phyloP scores from a whole-genome alignment of 495 filamentous ascomycete genomes.

The Tuber indicum region DNA sequence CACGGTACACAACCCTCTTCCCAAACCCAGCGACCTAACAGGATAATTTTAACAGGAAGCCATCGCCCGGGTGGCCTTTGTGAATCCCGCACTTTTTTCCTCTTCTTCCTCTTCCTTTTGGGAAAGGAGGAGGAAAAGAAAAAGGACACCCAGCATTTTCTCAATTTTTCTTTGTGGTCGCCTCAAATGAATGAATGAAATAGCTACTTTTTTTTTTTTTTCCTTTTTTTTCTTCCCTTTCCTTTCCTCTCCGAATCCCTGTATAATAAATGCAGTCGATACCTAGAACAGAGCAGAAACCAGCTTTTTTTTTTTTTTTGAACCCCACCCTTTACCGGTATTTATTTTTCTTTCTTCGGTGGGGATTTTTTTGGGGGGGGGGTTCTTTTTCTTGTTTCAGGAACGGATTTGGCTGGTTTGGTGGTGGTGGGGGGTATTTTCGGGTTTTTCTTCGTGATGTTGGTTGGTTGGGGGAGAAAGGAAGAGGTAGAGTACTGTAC shows the following conservation, averaged over 20 bases:
- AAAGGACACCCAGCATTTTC: background rate
- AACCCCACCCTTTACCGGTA: background rate
- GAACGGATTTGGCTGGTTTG: background rate
- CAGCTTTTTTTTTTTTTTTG: background rate
- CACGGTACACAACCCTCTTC: background rate
- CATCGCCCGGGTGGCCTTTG: background rate
- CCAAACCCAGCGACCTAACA: background rate
- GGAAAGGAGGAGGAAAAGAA: background rate
- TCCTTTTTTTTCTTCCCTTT: background rate
- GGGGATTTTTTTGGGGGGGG: background rate
- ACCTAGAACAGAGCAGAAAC: background rate
- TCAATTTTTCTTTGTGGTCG: background rate
- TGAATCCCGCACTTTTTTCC: background rate
- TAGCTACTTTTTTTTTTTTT: background rate
- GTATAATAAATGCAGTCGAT: background rate
- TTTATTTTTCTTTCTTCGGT: background rate
- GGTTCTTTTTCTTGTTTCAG: background rate
- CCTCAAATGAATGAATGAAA: no score
- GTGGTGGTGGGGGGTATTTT: background rate
- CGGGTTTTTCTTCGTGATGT: background rate
- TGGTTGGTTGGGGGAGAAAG: background rate
- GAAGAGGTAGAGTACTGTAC: background rate
- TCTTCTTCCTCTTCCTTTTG: slow-evolving; percentile 5
- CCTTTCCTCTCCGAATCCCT: slow-evolving; percentile 8
- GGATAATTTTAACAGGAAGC: background rate